phyloP scores from a whole-genome alignment of 306 rosid species.

The Gynostemma pentaphyllum region DNA sequence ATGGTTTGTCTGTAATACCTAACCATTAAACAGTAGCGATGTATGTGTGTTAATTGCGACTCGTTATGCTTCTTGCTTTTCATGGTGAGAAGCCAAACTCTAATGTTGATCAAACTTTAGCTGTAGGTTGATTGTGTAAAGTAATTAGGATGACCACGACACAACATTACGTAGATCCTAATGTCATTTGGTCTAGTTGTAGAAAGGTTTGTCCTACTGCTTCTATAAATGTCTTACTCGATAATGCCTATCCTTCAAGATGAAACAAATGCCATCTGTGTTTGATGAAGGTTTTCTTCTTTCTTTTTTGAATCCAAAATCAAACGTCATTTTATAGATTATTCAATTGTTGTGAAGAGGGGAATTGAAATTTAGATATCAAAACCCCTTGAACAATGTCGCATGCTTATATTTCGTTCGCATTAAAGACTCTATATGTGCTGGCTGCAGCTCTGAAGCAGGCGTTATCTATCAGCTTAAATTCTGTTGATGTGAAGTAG shows the following conservation, averaged over 20 bases:
- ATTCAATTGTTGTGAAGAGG: too few relatives aligned
- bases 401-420: too few relatives aligned
- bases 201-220: constrained; percentile 35
- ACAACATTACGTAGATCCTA: constrained; percentile 34
- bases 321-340: not conserved
- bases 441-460: not conserved
- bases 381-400: too few relatives aligned
- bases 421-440: not conserved
- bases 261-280: constrained; percentile 14
- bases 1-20: constrained; percentile 93
- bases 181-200: constrained; percentile 52
- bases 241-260: constrained; percentile 25
- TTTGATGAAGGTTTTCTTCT: not conserved
- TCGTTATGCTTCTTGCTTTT: constrained; percentile 57
- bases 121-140: constrained; percentile 83
- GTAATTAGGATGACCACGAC: constrained; percentile 82
- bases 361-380: too few relatives aligned
- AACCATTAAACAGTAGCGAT: constrained; percentile 94
- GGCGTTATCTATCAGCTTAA: not conserved
- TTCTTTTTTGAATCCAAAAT: not conserved
- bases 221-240: constrained; percentile 11
- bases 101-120: constrained; percentile 81
- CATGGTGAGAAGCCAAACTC: constrained; percentile 76
- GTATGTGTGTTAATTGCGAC: constrained; percentile 85
- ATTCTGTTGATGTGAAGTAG: not conserved